These are phyloP conservation scores for Parathielavia appendiculata DNA, from an alignment of 495 filamentous ascomycete species.

Conservation along the genomic window DNA sequence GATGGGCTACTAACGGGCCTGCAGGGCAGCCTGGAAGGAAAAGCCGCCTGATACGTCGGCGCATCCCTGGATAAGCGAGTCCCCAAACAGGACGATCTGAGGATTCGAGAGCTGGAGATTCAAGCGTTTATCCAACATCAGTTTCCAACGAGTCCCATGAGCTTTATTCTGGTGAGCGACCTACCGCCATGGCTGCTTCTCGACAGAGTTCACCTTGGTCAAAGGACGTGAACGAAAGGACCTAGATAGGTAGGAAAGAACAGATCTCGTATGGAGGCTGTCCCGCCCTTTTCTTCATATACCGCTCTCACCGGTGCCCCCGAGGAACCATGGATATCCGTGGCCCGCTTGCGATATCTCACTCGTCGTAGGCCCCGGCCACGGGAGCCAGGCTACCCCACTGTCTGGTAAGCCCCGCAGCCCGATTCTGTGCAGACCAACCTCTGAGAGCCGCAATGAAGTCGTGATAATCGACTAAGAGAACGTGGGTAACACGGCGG, in stretches of 20 bases:
- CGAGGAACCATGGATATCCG: background rate
- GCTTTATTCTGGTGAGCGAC: background rate
- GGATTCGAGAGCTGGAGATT: conserved; percentile 38
- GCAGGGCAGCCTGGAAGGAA: conserved; percentile 64
- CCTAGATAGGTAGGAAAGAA: too few relatives aligned
- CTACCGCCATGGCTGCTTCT: conserved; percentile 23
- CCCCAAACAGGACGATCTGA: conserved; percentile 76
- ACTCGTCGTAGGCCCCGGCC: background rate
- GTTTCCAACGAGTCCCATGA: background rate
- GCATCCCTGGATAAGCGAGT: conserved; percentile 68
- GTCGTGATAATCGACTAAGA: conserved; percentile 9
- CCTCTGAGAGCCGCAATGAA: background rate
- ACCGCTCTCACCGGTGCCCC: conserved; percentile 9
- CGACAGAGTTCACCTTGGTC: too few relatives aligned
- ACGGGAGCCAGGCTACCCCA: conserved; percentile 6
- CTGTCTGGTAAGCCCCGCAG: conserved; percentile 8
- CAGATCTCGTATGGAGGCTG: background rate
- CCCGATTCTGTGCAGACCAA: conserved; percentile 7
- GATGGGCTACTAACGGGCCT: conserved; percentile 51
- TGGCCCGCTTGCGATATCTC: conserved; percentile 7
- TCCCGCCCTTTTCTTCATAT: conserved; percentile 11
- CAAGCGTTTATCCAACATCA: conserved; percentile 13
- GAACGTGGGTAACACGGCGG: conserved; percentile 5
- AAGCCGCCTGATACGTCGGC: conserved; percentile 57
- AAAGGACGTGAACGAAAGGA: too few relatives aligned